These are phyloP conservation scores for Aquilaria sinensis DNA, from an alignment of 345 rosid species.

Conservation along the genomic window DNA sequence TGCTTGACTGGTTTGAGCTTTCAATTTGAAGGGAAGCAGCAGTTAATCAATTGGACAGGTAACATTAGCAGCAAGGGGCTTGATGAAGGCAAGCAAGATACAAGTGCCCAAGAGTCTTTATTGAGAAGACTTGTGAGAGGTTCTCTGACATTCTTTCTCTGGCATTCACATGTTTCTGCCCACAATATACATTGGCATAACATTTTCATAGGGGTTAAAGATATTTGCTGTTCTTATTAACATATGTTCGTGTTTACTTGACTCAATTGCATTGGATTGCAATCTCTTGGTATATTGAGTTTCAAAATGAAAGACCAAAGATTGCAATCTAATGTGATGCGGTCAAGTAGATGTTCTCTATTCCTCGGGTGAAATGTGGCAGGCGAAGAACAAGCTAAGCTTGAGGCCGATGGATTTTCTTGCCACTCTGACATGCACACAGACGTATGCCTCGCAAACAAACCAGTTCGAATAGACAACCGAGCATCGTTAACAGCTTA, in stretches of 20 bases:
- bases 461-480: conserved; percentile 21
- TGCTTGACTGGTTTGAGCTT: not conserved
- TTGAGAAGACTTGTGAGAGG: conserved; percentile 20
- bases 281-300: not conserved
- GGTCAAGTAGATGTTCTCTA: too few species aligned
- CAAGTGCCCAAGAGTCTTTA: not conserved
- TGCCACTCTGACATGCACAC: conserved; percentile 23
- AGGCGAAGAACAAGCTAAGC: conserved; percentile 26
- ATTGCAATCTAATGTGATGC: too few species aligned
- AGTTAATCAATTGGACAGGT: conserved; percentile 6
- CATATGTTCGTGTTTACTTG: too few species aligned
- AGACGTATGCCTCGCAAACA: conserved; percentile 21
- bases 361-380: not conserved
- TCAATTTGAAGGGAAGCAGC: conserved; percentile 13
- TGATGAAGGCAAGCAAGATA: not conserved
- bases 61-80: not conserved
- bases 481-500: conserved; percentile 13
- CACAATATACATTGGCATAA: too few species aligned
- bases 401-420: conserved; percentile 19
- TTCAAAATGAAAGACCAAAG: not conserved
- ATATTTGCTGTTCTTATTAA: too few species aligned
- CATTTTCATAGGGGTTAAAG: too few species aligned
- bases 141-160: not conserved
- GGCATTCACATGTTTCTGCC: too few species aligned
- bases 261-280: not conserved